phyloP scores from a whole-genome alignment of 2,329 filamentous ascomycete genomes.

The Hypoxylon sp. region DNA sequence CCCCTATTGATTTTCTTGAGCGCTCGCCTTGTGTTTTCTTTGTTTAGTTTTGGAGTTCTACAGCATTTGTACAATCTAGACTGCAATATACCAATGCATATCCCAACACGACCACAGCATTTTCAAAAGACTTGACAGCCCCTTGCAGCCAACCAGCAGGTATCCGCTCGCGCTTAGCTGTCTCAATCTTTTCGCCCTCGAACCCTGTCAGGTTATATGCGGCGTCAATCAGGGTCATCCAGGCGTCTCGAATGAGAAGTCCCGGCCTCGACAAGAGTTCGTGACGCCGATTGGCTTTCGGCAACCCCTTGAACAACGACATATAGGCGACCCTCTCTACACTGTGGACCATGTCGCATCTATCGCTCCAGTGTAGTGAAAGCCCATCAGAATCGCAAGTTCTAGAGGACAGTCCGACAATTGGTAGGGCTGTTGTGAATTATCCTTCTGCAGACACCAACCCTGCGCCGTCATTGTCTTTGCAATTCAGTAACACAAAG shows the following conservation, averaged over 20 bases:
- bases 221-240: constrained; percentile 64
- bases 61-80: constrained; percentile 19
- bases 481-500: constrained; percentile 44
- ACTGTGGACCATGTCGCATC: constrained; percentile 68
- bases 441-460: constrained; percentile 48
- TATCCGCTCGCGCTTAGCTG: constrained; percentile 44
- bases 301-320: constrained; percentile 45
- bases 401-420: constrained; percentile 64
- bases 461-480: constrained; percentile 48
- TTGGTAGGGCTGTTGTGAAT: constrained; percentile 58
- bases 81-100: constrained; percentile 2
- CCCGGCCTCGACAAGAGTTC: constrained; percentile 54
- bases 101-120: constrained; percentile 7
- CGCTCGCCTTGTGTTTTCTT: constrained; percentile 8
- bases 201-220: constrained; percentile 58
- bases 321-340: constrained; percentile 50
- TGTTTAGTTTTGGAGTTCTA: constrained; percentile 8
- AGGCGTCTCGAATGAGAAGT: constrained; percentile 59
- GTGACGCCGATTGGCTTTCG: constrained; percentile 52
- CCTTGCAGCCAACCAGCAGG: constrained; percentile 29
- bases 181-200: constrained; percentile 38
- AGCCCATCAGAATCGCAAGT: constrained; percentile 56
- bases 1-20: constrained; percentile 37
- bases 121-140: constrained; percentile 13
- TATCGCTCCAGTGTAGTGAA: constrained; percentile 63